Base-by-base conservation (phyloP, 768 basidiomycete genomes). In the Boletellus sp. region DNA sequence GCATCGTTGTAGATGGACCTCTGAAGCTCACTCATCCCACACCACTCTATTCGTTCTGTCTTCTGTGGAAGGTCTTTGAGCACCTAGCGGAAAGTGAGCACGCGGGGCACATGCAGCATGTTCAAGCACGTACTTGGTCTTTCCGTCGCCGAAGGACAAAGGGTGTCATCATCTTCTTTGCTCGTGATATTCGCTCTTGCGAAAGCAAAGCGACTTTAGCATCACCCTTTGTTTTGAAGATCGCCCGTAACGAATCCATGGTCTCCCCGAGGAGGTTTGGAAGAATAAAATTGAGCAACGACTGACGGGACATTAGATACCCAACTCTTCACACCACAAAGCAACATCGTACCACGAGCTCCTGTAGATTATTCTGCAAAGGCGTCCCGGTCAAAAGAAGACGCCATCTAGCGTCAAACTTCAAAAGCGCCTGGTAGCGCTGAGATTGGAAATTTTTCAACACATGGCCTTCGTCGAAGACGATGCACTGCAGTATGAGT, bases 111-210 rank as follows among this genome's bases (percentile, higher is more conserved):
- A 24, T 20, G 44, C 43, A 9, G 22, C 16, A 7, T n/a, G 26
- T 43, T 24, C 2, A 12, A n/a, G 3, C 32, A 53, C 73, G 42
- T 60, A 83, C 90, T 73, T 96, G 94, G 60, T 94, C 93, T 70
- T 99, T 99, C 59, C 94, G 81, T 51, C 96, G 81, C n/a, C 96
- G 87, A 17, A 99, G 76, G 20, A 98, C 94, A 66, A 99, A 99
- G 0, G 96, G 96, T 7, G 93, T 96, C 89, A 99, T 93, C 94
- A 99, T 97, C 67, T 92, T 93, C 72, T 97, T 95, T 6, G 96
- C 96, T 54, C 94, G 75, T 17, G 90, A 92, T 20, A 97, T 90
- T 43, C 96, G 88, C 65, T 94, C 88, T 62, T 91, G 87, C 4
- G 95, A 90, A 22, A 98, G 84, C 20, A 97, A 69, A 23, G 90